A percentile compares a stretch with the other conserved stretches of the same genome.
phyloP scores from a whole-genome alignment of 2,329 filamentous ascomycete species.

The Trichophyton rubrum region DNA sequence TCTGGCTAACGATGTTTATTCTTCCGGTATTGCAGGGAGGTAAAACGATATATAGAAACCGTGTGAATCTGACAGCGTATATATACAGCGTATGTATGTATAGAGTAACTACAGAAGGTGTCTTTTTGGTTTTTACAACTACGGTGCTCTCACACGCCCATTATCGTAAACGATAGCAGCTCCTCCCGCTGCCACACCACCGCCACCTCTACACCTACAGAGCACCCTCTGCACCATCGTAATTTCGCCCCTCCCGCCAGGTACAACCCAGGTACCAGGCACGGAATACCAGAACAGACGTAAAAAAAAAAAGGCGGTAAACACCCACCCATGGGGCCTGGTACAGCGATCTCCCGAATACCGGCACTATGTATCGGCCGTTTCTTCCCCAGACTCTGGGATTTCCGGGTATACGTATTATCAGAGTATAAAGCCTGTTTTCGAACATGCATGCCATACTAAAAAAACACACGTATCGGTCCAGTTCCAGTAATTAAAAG shows the following conservation, averaged over 20 bases:
- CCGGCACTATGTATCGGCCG: not conserved
- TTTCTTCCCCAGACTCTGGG: not conserved
- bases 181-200: no score
- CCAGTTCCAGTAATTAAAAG: not conserved
- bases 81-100: not conserved
- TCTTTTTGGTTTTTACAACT: no score
- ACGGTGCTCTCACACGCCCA: no score
- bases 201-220: no score
- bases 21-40: conserved; percentile 44
- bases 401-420: conserved; percentile 3
- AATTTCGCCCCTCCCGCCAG: no score
- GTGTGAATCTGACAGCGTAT: conserved; percentile 33
- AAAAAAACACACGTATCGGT: not conserved
- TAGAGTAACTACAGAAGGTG: no score
- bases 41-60: conserved; percentile 68
- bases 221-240: no score
- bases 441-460: no score
- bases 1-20: conserved; percentile 4
- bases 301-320: no score
- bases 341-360: not conserved
- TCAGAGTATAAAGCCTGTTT: not conserved
- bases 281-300: no score
- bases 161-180: no score
- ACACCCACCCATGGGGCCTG: not conserved
- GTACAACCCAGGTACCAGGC: no score